Evolutionary conservation across 306 rosid species (phyloP), one percentile per base, ranked within the genome.

Genomic region (Crotalaria pallida): DNA sequence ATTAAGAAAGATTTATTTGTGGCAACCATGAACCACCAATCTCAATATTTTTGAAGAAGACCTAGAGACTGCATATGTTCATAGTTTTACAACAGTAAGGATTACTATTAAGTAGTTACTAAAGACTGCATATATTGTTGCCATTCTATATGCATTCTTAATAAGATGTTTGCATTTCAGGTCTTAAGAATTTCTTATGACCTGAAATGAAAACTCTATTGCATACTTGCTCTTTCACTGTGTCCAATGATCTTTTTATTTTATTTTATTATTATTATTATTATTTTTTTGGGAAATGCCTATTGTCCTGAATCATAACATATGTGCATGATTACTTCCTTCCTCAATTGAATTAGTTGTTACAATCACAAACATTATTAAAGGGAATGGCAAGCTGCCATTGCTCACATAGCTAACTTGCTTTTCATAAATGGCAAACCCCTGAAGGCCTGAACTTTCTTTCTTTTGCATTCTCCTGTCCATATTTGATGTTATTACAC

Each of bases 141-240:
- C n/a, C n/a, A n/a, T n/a, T n/a, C n/a, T n/a, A n/a, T n/a, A n/a
- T n/a, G n/a, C n/a, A n/a, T n/a, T n/a, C n/a, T n/a, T n/a, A n/a
- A n/a, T n/a, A n/a, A n/a, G n/a, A n/a, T n/a, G n/a, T n/a, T n/a
- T n/a, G n/a, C n/a, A n/a, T 11, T 67, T 55, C 13, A 8, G 19
- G 13, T 68, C 4, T 34, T 7, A 8, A 24, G 24, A 56, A 12
- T 41, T 70, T 23, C 2, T 43, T 9, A 26, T 43, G 17, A 45
- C 59, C 68, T 68, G 64, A 19, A 49, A 59, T 26, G 41, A 45
- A 48, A 58, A 63, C 61, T 58, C 36, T 17, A 49, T 76, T 34
- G 55, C 47, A 76, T 49, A 10, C 81, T 10, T 13, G 58, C 50
- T 16, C 58, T 24, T 65, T 45, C 51, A 36, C n/a, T 1, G 19